Percentiles rank a stretch among this genome's conserved stretches.
Evolutionary conservation across 2,329 filamentous ascomycete genomes (phyloP).

Genomic region (Sarocladiaceae sp.): DNA sequence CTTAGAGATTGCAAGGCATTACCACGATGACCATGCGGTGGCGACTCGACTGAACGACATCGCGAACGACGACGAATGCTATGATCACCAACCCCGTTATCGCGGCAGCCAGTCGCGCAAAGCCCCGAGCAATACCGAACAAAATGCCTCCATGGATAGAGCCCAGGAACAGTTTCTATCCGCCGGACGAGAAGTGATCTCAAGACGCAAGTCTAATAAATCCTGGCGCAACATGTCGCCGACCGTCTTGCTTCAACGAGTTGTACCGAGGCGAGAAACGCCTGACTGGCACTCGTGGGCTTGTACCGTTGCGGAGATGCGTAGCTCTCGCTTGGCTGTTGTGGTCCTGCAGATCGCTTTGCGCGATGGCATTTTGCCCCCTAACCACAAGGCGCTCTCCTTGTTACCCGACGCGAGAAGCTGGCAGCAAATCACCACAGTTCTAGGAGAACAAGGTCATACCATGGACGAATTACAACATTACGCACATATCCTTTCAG

Average conservation of each 20-base stretch:
- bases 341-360: constrained; percentile 10
- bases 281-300: constrained; percentile 2
- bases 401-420: neutral
- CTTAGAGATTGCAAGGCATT: too few species aligned
- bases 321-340: neutral
- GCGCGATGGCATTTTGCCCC: constrained; percentile 1
- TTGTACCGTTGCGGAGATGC: neutral
- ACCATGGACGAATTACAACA: neutral
- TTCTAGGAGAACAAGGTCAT: neutral
- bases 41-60: too few species aligned
- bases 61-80: too few species aligned
- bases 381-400: neutral
- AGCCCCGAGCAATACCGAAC: too few species aligned
- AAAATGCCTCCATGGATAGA: too few species aligned
- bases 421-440: neutral
- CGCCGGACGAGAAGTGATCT: too few species aligned
- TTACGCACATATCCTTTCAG: constrained; percentile 7
- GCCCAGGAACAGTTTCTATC: too few species aligned
- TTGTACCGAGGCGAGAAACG: neutral
- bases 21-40: too few species aligned
- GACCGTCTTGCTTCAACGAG: neutral
- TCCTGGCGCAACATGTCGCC: neutral
- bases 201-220: too few species aligned
- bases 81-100: too few species aligned
- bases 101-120: too few species aligned